These are phyloP conservation scores for Leonotis leonurus DNA, from an alignment of 257 asterid genomes.

Conservation along the genomic window DNA sequence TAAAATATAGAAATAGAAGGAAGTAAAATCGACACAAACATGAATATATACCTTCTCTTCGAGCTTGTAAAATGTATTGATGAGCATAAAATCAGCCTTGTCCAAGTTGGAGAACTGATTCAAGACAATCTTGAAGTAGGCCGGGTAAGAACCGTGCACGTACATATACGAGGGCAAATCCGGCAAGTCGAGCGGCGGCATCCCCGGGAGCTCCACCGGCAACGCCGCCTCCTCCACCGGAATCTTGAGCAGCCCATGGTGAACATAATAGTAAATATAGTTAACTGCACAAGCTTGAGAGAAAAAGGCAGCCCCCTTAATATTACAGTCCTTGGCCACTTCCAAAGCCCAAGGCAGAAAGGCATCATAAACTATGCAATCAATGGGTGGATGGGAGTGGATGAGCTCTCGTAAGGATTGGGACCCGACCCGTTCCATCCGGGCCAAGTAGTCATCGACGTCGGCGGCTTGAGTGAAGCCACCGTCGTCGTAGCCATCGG, in stretches of 20 bases:
- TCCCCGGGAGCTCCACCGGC: slow-evolving; percentile 56
- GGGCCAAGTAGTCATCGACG: slow-evolving; percentile 30
- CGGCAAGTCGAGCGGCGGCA: slow-evolving; percentile 41
- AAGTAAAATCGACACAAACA: background rate
- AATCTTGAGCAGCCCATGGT: slow-evolving; percentile 35
- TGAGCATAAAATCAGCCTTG: slow-evolving; percentile 64
- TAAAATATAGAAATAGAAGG: background rate
- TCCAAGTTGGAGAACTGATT: slow-evolving; percentile 50
- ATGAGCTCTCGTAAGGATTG: slow-evolving; percentile 40
- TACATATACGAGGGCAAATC: slow-evolving; percentile 66
- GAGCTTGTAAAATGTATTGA: slow-evolving; percentile 57
- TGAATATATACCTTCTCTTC: slow-evolving; percentile 32
- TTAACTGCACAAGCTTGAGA: slow-evolving; percentile 77
- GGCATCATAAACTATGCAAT: slow-evolving; percentile 62
- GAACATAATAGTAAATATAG: slow-evolving; percentile 43
- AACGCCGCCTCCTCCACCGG: slow-evolving; percentile 32
- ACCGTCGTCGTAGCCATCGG: slow-evolving; percentile 69
- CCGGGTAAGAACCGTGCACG: slow-evolving; percentile 59
- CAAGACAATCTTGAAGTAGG: slow-evolving; percentile 50
- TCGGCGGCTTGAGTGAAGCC: slow-evolving; percentile 39
- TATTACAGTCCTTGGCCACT: slow-evolving; percentile 31
- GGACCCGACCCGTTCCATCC: slow-evolving; percentile 34
- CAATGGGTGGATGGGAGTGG: slow-evolving; percentile 30
- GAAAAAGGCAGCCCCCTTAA: slow-evolving; percentile 49
- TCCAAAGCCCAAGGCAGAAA: slow-evolving; percentile 73